These are phyloP conservation scores for Saccharomyces hybrid DNA, from an alignment of 1,139 yeast genomes.

Conservation along the genomic window DNA sequence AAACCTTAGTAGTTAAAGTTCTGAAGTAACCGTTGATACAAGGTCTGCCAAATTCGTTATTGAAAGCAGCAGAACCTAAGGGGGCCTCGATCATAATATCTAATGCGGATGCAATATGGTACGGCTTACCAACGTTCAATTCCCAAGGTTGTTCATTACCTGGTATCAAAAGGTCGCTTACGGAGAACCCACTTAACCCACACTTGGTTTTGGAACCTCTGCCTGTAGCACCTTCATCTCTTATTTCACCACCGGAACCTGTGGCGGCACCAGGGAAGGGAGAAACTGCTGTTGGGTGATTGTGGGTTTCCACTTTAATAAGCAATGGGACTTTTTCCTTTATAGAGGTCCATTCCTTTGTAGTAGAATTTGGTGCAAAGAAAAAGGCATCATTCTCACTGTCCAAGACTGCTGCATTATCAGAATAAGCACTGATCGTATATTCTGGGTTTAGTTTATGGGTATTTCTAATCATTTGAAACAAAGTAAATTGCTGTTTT, in stretches of 20 bases:
- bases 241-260: constrained; percentile 98
- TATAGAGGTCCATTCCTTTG: constrained; percentile 65
- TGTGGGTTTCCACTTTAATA: constrained; percentile 95
- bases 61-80: constrained; percentile 94
- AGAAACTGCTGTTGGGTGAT: constrained; percentile 98
- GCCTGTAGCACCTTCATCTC: constrained; percentile 99
- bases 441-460: constrained; percentile 71
- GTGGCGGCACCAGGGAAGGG: constrained; percentile 99
- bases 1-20: constrained; percentile 77
- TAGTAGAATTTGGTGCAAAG: constrained; percentile 66
- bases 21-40: constrained; percentile 95
- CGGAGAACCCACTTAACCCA: constrained; percentile 89
- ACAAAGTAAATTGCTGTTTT: constrained; percentile 64
- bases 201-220: constrained; percentile 96
- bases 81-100: constrained; percentile 98
- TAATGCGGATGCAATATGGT: constrained; percentile 84
- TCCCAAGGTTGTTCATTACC: constrained; percentile 92
- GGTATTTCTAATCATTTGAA: constrained; percentile 94
- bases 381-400: constrained; percentile 65
- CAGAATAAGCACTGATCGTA: constrained; percentile 92
- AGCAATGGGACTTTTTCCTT: constrained; percentile 80
- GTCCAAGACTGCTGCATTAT: constrained; percentile 95
- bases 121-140: constrained; percentile 72
- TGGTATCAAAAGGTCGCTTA: constrained; percentile 85
- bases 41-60: constrained; percentile 98